phyloP scores from a whole-genome alignment of 2,329 filamentous ascomycete genomes.

The Pyricularia grisea region DNA sequence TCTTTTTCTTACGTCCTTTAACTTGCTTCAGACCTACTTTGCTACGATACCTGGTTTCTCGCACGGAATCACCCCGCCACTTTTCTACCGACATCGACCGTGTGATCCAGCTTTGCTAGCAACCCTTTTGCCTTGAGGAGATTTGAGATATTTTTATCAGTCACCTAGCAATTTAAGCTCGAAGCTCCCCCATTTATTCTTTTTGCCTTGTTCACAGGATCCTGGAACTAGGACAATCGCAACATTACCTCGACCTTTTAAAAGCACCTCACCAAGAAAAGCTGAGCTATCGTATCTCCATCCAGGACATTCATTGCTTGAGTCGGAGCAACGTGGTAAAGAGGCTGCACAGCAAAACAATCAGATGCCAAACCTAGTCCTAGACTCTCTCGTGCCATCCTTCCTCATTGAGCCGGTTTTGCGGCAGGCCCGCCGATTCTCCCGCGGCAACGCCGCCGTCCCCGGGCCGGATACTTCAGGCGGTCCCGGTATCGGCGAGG shows the following conservation, averaged over 20 bases:
- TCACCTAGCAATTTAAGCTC: not conserved
- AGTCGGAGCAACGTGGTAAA: not conserved
- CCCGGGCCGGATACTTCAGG: not conserved
- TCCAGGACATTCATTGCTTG: not conserved
- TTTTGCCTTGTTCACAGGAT: not conserved
- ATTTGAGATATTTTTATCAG: not conserved
- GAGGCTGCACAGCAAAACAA: not conserved
- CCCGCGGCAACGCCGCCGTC: conserved; percentile 22
- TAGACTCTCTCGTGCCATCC: conserved; percentile 46
- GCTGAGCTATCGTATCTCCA: not conserved
- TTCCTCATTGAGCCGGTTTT: conserved; percentile 58
- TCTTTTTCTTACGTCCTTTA: not conserved
- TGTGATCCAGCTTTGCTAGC: not conserved
- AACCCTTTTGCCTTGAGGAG: not conserved
- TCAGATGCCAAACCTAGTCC: conserved; percentile 24
- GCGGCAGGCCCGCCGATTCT: conserved; percentile 56
- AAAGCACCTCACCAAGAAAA: not conserved
- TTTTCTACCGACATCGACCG: not conserved
- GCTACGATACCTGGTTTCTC: not conserved
- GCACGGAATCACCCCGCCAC: not conserved
- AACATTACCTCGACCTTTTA: not conserved
- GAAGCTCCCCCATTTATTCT: not conserved
- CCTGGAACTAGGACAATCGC: not conserved
- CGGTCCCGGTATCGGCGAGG: not conserved
- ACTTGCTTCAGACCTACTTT: not conserved